Conservation (phyloP, 768 basidiomycete genomes). For the Chalciporus piperatus region DNA sequence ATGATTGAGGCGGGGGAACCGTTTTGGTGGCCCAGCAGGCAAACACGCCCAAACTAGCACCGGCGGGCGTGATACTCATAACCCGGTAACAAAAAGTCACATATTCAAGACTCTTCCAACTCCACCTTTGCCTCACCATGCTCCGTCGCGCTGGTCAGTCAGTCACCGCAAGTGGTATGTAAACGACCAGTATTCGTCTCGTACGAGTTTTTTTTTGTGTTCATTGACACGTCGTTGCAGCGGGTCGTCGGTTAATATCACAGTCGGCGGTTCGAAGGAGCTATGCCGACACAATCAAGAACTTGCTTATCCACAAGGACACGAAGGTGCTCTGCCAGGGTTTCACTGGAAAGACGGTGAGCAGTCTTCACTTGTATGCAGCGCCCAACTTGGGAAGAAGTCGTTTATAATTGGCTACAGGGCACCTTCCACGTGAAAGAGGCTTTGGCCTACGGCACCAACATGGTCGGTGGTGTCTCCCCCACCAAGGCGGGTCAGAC, state of each 20-base stretch:
- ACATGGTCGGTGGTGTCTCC: conserved; percentile 97
- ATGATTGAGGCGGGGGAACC: not conserved
- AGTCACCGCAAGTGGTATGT: conserved; percentile 49
- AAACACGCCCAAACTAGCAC: conserved; percentile 28
- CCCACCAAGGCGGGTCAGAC: conserved; percentile 95
- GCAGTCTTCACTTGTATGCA: conserved; percentile 15
- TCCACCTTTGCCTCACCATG: conserved; percentile 35
- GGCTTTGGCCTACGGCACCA: conserved; percentile 92
- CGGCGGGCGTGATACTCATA: conserved; percentile 18
- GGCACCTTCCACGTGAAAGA: conserved; percentile 96
- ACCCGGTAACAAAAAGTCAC: conserved; percentile 9
- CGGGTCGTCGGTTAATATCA: conserved; percentile 78
- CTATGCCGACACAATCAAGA: conserved; percentile 88
- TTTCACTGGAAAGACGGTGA: conserved; percentile 94
- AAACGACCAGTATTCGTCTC: not conserved
- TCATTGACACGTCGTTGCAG: conserved; percentile 28
- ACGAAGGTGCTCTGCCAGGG: conserved; percentile 92
- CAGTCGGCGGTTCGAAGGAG: conserved; percentile 67
- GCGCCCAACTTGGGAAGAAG: not conserved
- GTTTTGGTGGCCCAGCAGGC: not conserved
- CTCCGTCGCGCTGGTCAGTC: conserved; percentile 61
- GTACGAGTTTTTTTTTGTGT: not conserved
- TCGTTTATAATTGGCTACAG: conserved; percentile 37
- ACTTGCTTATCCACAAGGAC: conserved; percentile 90
- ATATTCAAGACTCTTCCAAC: conserved; percentile 9